Percentiles rank a stretch among this genome's conserved stretches.
Conservation (phyloP, 257 asterid species). For the Penstemon davidsonii region DNA sequence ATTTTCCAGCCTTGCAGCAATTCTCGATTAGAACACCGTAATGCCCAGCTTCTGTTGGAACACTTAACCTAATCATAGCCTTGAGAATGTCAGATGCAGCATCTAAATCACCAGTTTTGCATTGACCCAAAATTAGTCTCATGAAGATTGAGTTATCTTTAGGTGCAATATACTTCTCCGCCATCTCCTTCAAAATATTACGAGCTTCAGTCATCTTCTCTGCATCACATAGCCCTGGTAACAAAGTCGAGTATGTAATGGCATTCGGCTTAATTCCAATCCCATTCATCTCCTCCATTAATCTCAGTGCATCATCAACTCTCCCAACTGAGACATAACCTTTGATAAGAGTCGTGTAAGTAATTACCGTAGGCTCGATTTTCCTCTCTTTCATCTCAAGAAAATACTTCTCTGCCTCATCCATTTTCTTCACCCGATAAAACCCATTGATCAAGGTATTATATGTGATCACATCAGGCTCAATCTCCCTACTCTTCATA, state of each 20-base stretch:
- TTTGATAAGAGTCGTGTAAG: constrained; percentile 78
- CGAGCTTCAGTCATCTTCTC: constrained; percentile 77
- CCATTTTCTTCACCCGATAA: constrained; percentile 60
- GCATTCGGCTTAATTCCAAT: constrained; percentile 74
- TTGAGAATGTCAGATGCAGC: constrained; percentile 80
- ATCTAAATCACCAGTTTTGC: constrained; percentile 70
- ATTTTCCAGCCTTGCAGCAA: constrained; percentile 69
- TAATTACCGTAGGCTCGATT: constrained; percentile 66
- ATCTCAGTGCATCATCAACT: constrained; percentile 77
- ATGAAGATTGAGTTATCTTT: constrained; percentile 65
- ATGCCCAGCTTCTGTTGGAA: constrained; percentile 93
- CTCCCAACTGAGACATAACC: constrained; percentile 66
- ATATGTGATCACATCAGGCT: constrained; percentile 72
- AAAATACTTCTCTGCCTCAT: constrained; percentile 82
- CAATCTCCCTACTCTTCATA: constrained; percentile 71
- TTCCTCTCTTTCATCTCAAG: constrained; percentile 85
- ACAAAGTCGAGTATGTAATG: constrained; percentile 67
- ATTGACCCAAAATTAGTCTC: constrained; percentile 62
- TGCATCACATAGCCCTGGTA: constrained; percentile 83
- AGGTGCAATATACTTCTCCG: constrained; percentile 55
- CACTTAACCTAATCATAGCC: constrained; percentile 72
- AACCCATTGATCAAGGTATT: constrained; percentile 81
- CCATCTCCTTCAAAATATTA: constrained; percentile 73
- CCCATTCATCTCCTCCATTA: constrained; percentile 82
- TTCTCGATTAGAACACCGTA: constrained; percentile 82